Evolutionary conservation across 176 grass and related monocot species (phyloP).

Genomic region (Olyra latifolia): DNA sequence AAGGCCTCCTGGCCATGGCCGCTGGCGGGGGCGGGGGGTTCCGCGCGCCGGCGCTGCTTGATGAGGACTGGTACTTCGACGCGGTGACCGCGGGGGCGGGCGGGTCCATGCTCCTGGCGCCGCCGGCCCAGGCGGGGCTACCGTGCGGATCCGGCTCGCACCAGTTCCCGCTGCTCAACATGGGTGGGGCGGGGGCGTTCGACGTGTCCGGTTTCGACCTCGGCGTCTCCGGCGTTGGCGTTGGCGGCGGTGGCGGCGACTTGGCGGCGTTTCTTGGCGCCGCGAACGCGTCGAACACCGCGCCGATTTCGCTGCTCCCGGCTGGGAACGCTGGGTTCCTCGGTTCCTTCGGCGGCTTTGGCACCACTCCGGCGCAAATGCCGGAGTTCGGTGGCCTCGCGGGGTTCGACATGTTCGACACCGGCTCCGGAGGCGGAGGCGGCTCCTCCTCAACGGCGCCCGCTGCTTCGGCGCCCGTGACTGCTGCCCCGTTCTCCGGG

Average conservation of each 20-base stretch:
- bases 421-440: background rate
- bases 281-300: conserved; percentile 30
- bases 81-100: background rate
- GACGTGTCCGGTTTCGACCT: conserved; percentile 72
- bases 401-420: conserved; percentile 65
- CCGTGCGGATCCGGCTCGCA: conserved; percentile 22
- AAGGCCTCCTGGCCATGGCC: conserved; percentile 29
- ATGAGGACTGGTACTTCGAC: conserved; percentile 56
- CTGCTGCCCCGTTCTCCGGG: conserved; percentile 39
- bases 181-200: conserved; percentile 41
- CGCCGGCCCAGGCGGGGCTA: background rate
- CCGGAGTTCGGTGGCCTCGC: conserved; percentile 46
- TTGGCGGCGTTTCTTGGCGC: conserved; percentile 33
- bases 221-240: conserved; percentile 35
- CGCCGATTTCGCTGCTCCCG: conserved; percentile 38
- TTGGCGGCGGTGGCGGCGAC: conserved; percentile 16
- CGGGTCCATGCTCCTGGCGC: conserved; percentile 29
- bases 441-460: conserved; percentile 28
- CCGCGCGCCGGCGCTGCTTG: conserved; percentile 25
- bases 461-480: background rate
- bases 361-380: conserved; percentile 38
- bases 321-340: conserved; percentile 37
- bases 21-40: background rate
- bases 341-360: conserved; percentile 64
- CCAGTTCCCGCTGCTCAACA: conserved; percentile 60